Percentiles rank a stretch among this genome's conserved stretches.
phyloP scores from a whole-genome alignment of 805 yeast genomes.

The Yarrowia sp. region DNA sequence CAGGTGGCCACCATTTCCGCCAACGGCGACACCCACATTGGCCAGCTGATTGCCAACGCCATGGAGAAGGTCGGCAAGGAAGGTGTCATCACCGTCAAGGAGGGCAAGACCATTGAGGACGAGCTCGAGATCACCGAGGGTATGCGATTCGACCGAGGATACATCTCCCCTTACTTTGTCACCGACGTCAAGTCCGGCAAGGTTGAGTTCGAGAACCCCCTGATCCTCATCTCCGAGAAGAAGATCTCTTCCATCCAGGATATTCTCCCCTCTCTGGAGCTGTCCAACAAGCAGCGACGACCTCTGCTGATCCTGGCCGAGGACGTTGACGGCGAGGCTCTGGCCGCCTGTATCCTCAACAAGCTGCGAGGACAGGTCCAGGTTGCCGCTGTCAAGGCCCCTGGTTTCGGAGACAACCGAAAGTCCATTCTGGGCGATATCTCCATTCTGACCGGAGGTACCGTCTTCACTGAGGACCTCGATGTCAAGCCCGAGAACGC shows the following conservation, averaged over 20 bases:
- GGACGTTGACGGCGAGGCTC: conserved; percentile 97
- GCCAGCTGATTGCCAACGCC: conserved; percentile 88
- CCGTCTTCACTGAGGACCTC: conserved; percentile 84
- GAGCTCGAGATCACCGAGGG: conserved; percentile 97
- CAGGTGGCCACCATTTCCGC: conserved; percentile 99
- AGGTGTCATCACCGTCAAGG: conserved; percentile 97
- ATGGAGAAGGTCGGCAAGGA: conserved; percentile 99
- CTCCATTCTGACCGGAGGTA: conserved; percentile 94
- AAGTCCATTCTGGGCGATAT: conserved; percentile 94
- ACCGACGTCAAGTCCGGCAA: conserved; percentile 91
- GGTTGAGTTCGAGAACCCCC: conserved; percentile 94
- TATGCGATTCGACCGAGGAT: conserved; percentile 98
- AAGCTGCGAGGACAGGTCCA: conserved; percentile 98
- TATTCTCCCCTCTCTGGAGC: conserved; percentile 88
- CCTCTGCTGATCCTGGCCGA: conserved; percentile 94
- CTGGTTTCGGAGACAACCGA: conserved; percentile 99
- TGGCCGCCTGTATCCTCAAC: conserved; percentile 96
- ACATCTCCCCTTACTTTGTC: conserved; percentile 94
- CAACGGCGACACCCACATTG: conserved; percentile 93
- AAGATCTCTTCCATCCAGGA: conserved; percentile 90
- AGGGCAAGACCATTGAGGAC: conserved; percentile 95
- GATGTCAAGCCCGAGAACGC: conserved; percentile 96
- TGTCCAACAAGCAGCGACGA: conserved; percentile 91
- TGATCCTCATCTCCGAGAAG: conserved; percentile 87
- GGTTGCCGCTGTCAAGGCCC: conserved; percentile 97